A percentile compares a stretch with the other conserved stretches of the same genome.
phyloP scores from a whole-genome alignment of 2,329 filamentous ascomycete genomes.

The Aphanocladium album region DNA sequence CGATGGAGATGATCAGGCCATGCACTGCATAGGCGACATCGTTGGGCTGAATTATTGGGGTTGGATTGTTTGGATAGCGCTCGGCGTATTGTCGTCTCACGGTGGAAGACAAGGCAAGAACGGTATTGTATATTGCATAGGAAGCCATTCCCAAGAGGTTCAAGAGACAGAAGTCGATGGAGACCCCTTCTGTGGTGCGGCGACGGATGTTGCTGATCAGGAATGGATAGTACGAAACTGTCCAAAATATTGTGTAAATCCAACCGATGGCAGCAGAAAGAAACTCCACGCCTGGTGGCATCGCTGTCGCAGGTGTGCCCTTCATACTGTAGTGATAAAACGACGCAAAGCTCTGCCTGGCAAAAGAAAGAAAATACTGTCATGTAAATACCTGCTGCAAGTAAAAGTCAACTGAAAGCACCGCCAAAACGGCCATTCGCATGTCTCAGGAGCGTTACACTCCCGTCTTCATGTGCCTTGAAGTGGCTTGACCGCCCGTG shows the following conservation, averaged over 20 bases:
- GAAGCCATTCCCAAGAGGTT: not conserved
- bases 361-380: no score
- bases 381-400: no score
- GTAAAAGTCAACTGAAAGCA: no score
- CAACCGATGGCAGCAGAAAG: not conserved
- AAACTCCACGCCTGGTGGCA: not conserved
- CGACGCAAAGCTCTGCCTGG: no score
- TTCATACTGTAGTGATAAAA: no score
- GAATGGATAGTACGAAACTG: not conserved
- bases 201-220: not conserved
- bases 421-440: no score
- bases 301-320: no score
- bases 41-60: not conserved
- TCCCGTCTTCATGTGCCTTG: no score
- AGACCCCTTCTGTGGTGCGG: not conserved
- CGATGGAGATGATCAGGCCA: not conserved
- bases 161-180: not conserved
- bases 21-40: constrained; percentile 1
- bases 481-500: no score
- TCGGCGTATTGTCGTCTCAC: not conserved
- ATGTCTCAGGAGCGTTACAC: no score
- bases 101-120: not conserved
- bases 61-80: constrained; percentile 11
- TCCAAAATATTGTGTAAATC: not conserved
- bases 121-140: not conserved